Percentiles rank a stretch among this genome's conserved stretches.
These are phyloP conservation scores for Escovopsis sp. DNA, from an alignment of 2,329 filamentous ascomycete species.

Conservation along the genomic window DNA sequence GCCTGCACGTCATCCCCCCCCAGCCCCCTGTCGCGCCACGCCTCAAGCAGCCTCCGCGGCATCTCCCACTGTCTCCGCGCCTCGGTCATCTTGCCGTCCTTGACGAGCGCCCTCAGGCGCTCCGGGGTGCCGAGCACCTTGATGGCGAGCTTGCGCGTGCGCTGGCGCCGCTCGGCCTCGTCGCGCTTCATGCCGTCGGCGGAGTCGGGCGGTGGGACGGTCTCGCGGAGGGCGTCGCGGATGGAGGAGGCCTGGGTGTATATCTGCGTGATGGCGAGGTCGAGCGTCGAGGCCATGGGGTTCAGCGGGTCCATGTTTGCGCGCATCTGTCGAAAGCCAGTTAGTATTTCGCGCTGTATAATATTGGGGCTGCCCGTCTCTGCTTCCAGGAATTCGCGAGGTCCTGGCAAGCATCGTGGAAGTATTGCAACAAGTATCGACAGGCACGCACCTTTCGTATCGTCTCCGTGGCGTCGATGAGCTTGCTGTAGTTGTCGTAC, in stretches of 20 bases:
- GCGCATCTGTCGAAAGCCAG: conserved; percentile 43
- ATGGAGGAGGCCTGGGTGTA: conserved; percentile 46
- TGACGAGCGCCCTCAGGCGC: conserved; percentile 41
- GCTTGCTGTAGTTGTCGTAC: conserved; percentile 95
- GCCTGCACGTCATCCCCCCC: conserved; percentile 40
- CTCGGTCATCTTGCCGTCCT: conserved; percentile 44
- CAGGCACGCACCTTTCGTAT: conserved; percentile 52
- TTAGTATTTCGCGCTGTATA: too few relatives aligned
- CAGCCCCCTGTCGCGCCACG: conserved; percentile 39
- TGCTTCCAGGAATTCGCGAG: too few relatives aligned
- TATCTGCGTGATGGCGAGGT: conserved; percentile 61
- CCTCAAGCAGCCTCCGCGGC: conserved; percentile 34
- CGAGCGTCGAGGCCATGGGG: conserved; percentile 57
- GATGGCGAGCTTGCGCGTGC: conserved; percentile 41
- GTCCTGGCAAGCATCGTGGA: too few relatives aligned
- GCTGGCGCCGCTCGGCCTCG: conserved; percentile 19
- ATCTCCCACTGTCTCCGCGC: conserved; percentile 43
- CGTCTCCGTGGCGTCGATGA: conserved; percentile 92
- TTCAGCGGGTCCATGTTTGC: conserved; percentile 68
- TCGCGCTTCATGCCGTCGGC: conserved; percentile 21
- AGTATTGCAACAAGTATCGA: too few relatives aligned
- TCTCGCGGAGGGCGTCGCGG: conserved; percentile 33
- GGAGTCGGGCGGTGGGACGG: conserved; percentile 31
- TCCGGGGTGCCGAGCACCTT: conserved; percentile 49
- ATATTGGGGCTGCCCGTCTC: too few relatives aligned